phyloP scores from a whole-genome alignment of 2,329 filamentous ascomycete genomes.

The Apiospora saccharicola region DNA sequence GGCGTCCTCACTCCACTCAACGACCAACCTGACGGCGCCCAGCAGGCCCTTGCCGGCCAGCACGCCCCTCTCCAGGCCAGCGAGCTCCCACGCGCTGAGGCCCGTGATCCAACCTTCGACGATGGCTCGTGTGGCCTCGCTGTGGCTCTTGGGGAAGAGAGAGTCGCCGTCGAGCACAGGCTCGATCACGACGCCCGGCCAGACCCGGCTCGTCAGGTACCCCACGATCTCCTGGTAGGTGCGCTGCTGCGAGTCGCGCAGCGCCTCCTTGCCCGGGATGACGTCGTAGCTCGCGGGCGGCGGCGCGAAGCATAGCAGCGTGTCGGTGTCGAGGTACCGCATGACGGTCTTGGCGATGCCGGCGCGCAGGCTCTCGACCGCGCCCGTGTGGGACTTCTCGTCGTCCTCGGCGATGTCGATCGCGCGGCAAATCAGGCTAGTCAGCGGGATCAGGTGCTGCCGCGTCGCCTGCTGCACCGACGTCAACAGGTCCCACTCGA shows the following conservation, averaged over 20 bases:
- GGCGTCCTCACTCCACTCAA: constrained; percentile 86
- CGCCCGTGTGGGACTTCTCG: neutral
- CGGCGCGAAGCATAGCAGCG: constrained; percentile 86
- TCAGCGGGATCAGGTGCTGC: constrained; percentile 89
- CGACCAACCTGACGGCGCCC: constrained; percentile 76
- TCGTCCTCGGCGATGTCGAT: constrained; percentile 71
- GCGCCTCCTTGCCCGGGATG: constrained; percentile 59
- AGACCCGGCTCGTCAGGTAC: constrained; percentile 76
- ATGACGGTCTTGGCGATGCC: constrained; percentile 74
- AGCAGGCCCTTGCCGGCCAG: constrained; percentile 89
- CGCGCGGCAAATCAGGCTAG: constrained; percentile 82
- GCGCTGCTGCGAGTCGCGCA: constrained; percentile 76
- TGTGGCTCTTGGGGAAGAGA: constrained; percentile 79
- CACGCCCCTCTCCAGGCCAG: constrained; percentile 83
- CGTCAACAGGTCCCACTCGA: constrained; percentile 91
- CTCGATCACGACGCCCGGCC: constrained; percentile 80
- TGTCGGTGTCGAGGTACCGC: constrained; percentile 91
- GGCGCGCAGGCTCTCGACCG: constrained; percentile 60
- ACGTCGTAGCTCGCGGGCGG: constrained; percentile 57
- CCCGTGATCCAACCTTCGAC: constrained; percentile 79
- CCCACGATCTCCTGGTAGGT: constrained; percentile 74
- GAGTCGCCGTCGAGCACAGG: constrained; percentile 82
- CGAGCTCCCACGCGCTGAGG: constrained; percentile 81
- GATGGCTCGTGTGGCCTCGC: constrained; percentile 76
- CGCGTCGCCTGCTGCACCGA: constrained; percentile 85